Percentiles rank a stretch among this genome's conserved stretches.
Conservation (phyloP, 495 filamentous ascomycete species). For the Hyphodiscus hymeniophilus region DNA sequence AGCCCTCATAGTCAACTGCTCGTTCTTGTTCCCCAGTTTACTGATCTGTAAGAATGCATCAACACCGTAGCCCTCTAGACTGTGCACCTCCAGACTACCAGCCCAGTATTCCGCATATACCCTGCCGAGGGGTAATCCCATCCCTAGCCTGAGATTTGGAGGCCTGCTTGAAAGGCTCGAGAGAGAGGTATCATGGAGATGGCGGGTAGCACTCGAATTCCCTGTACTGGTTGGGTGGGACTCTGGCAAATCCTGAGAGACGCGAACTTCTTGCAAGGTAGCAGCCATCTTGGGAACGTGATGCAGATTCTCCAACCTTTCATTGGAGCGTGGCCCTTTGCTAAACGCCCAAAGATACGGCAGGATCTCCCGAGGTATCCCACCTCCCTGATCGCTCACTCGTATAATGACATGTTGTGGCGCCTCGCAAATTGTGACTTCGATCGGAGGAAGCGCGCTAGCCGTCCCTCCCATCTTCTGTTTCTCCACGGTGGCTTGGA, state of each 20-base stretch:
- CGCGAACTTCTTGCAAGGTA: constrained; percentile 77
- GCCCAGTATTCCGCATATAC: constrained; percentile 99
- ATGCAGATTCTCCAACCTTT: constrained; percentile 69
- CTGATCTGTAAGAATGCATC: constrained; percentile 96
- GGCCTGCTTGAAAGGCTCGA: constrained; percentile 70
- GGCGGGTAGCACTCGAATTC: constrained; percentile 21
- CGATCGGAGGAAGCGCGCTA: constrained; percentile 63
- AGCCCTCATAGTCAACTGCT: constrained; percentile 83
- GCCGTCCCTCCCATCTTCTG: constrained; percentile 23
- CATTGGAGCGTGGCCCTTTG: constrained; percentile 71
- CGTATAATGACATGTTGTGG: constrained; percentile 94
- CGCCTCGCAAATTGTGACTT: constrained; percentile 91
- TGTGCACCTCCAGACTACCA: constrained; percentile 84
- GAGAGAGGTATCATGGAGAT: constrained; percentile 43
- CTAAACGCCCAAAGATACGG: constrained; percentile 93
- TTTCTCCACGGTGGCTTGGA: constrained; percentile 83
- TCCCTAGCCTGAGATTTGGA: constrained; percentile 82
- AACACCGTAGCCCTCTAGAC: constrained; percentile 92
- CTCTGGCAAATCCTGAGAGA: constrained; percentile 14
- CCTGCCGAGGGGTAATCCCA: constrained; percentile 87
- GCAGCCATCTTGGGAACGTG: constrained; percentile 90
- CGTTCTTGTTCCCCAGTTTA: constrained; percentile 96
- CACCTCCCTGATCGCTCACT: constrained; percentile 91
- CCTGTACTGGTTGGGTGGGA: neutral
- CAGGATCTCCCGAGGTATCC: constrained; percentile 75